Evolutionary conservation across 495 filamentous ascomycete species (phyloP), one percentile per base, ranked within the genome.

Genomic region (Penicillium pancosmium): DNA sequence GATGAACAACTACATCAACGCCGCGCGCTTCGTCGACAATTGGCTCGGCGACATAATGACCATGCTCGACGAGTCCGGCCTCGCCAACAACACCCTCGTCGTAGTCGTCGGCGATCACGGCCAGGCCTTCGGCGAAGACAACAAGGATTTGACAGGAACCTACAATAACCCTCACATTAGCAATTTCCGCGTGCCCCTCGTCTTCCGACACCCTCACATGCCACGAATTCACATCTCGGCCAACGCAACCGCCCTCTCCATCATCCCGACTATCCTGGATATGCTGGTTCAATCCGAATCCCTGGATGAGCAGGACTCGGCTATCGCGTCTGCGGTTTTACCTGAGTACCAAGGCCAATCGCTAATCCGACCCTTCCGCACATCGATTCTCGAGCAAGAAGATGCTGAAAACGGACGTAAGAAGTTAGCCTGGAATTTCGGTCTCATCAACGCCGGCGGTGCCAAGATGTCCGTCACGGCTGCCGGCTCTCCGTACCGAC

Each of bases 31-130:
- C 51, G 73, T 65, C 31, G 78, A 83, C 50, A 57, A 69, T 19
- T 83, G 80, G 80, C 62, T 83, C 5, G 66, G 65, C 7, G 73
- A 78, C 27, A 72, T 80, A 27, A 54, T 82, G 60, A 65, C 68
- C 4, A 71, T 82, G 47, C 67, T 83, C 8, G 70, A 81, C 25
- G 73, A 82, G 19, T 66, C 74, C n/a, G 78, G 73, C 15, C 72
- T 82, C n/a, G 72, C 72, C 12, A 71, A 82, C 44, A 73, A 80
- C 59, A 83, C 80, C 3, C 64, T 83, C 21, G 63, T 83, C 4
- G 78, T 80, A 13, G 68, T 82, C 56, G 74, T 80, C 9, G 80
- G 80, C 47, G 78, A 76, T 46, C 75, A 78, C 46, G 76, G 76
- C 19, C 71, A 75, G 56, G 69, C 75, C 7, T 77, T 79, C 52